Conservation (phyloP, 176 grass and related monocot genomes). For the Zizania latifolia region DNA sequence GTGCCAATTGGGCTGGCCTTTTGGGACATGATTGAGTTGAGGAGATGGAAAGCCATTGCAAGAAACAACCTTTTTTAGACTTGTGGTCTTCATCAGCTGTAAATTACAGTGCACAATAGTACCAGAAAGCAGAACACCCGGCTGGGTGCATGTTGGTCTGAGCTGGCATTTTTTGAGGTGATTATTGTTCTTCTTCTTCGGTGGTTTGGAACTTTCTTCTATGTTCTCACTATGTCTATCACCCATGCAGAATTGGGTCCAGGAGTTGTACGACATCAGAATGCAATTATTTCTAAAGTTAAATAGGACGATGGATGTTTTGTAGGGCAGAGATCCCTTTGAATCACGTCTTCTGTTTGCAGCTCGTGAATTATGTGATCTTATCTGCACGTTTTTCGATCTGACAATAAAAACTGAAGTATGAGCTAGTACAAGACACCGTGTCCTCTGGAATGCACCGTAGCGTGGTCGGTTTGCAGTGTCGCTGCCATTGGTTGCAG, state of each 20-base stretch:
- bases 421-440: neutral
- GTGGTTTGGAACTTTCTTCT: constrained; percentile 9
- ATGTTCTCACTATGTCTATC: neutral
- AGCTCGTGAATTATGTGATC: neutral
- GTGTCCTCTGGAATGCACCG: neutral
- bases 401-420: neutral
- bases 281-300: neutral
- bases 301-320: neutral
- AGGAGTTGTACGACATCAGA: neutral
- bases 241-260: neutral
- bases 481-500: neutral
- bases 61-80: neutral
- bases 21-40: constrained; percentile 19
- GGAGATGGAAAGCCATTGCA: neutral
- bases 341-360: neutral
- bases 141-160: neutral
- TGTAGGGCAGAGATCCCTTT: neutral
- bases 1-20: neutral
- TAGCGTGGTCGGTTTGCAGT: neutral
- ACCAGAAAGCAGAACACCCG: neutral
- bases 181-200: neutral
- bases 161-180: neutral
- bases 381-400: neutral
- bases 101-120: neutral
- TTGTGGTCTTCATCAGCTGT: neutral